Evolutionary conservation across 2,329 filamentous ascomycete genomes (phyloP), one percentile per base, ranked within the genome.

Genomic region (Blastomyces percursus): DNA sequence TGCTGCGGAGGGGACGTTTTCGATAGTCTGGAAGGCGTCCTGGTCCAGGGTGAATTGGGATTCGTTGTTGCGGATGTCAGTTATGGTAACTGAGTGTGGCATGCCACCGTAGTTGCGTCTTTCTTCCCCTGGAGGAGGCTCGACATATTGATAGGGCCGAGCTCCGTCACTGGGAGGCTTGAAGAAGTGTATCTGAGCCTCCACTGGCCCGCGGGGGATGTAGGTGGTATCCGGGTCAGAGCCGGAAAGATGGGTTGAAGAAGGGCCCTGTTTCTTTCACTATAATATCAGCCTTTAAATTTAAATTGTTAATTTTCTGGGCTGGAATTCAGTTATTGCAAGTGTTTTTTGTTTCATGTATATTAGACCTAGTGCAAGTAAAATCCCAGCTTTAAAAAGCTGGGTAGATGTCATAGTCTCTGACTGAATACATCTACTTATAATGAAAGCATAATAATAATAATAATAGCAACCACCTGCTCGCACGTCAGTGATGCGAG

Each of bases 51-150:
- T 81, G 75, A 86, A 92, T 21, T 81, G 76, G 2, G 77, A 71
- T 71, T 94, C 90, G 60, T 78, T 79, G 59, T 86, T 88, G 61
- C 91, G 88, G 69, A 92, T 81, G 76, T 96, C 91, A 65, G 81
- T 77, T 69, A 96, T 82, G 4, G 72, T 71, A 38, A 90, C 83
- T 2, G 79, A 71, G 27, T 84, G 79, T 9, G 73, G 54, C 50
- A 74, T 68, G 64, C 80, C 75, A 61, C 74, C 74, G 74, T 84
- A 89, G 80, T 95, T 95, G 66, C 81, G 81, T 69, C 84, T 81
- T 0, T 85, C 84, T 32, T 81, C 70, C 63, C 85, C 87, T 1
- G 80, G 74, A 0, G 84, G 84, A 9, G 77, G 72, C 66, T 89
- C 85, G 69, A 91, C 86, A 73, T 85, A 85, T 76, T 87, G 85